Evolutionary conservation across 306 rosid genomes (phyloP).

Genomic region (Ochetophila trinervis): DNA sequence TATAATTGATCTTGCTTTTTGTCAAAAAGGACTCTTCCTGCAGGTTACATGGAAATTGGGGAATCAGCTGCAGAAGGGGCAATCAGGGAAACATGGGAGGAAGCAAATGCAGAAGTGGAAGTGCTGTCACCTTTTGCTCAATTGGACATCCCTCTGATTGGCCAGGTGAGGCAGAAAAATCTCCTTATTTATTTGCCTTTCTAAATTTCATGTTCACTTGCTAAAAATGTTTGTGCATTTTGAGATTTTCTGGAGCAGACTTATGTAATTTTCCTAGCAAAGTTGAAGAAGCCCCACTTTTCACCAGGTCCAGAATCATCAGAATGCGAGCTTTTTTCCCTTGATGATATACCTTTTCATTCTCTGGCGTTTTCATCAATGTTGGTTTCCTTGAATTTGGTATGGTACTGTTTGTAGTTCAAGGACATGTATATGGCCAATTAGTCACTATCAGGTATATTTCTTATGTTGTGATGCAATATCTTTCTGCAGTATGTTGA

Average conservation of each 20-base stretch:
- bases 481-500: constrained; percentile 62
- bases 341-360: constrained; percentile 78
- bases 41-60: constrained; percentile 93
- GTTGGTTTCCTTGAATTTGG: constrained; percentile 90
- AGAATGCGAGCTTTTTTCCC: constrained; percentile 74
- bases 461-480: constrained; percentile 20
- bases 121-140: constrained; percentile 87
- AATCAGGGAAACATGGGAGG: constrained; percentile 90
- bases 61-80: constrained; percentile 98
- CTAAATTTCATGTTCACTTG: constrained; percentile 19
- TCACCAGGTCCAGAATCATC: constrained; percentile 97
- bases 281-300: constrained; percentile 77
- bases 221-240: constrained; percentile 29
- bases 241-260: constrained; percentile 51
- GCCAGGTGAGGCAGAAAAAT: constrained; percentile 61
- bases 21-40: constrained; percentile 83
- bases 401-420: constrained; percentile 34
- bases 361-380: constrained; percentile 91
- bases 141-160: constrained; percentile 89
- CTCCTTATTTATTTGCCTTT: constrained; percentile 3
- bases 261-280: constrained; percentile 80
- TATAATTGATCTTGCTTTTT: constrained; percentile 28
- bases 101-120: constrained; percentile 95
- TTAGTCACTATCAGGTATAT: not conserved
- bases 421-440: not conserved